Evolutionary conservation across 2,329 filamentous ascomycete genomes (phyloP).

Genomic region (Amauroascus niger): DNA sequence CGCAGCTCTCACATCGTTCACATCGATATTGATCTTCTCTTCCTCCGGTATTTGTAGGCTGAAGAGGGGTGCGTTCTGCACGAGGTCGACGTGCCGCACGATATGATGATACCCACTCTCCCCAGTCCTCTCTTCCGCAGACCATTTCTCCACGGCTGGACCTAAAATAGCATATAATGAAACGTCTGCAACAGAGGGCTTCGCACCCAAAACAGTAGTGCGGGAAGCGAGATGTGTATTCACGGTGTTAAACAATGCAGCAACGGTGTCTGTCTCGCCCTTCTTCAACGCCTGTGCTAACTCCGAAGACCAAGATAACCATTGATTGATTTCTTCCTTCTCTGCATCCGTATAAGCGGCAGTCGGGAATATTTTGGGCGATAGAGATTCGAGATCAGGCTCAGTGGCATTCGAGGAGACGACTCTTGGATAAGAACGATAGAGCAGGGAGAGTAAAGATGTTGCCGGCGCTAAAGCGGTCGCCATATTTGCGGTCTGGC

Average conservation of each 20-base stretch:
- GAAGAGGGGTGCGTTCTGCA: conserved; percentile 73
- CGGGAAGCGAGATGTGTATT: conserved; percentile 81
- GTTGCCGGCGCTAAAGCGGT: conserved; percentile 32
- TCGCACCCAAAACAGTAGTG: conserved; percentile 78
- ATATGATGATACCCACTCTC: conserved; percentile 84
- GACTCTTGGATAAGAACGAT: conserved; percentile 36
- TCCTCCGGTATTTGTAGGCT: conserved; percentile 58
- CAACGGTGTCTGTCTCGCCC: conserved; percentile 48
- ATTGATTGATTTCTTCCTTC: conserved; percentile 79
- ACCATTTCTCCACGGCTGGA: conserved; percentile 68
- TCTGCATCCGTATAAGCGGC: conserved; percentile 67
- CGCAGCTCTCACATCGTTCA: conserved; percentile 71
- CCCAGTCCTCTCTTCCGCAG: conserved; percentile 75
- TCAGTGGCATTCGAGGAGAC: conserved; percentile 35
- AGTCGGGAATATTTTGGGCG: conserved; percentile 56
- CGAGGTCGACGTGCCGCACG: conserved; percentile 84
- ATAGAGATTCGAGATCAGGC: conserved; percentile 38
- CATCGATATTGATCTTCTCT: conserved; percentile 70
- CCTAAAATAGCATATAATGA: conserved; percentile 71
- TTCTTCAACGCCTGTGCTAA: conserved; percentile 48
- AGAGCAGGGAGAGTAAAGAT: conserved; percentile 38
- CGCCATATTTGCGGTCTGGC: conserved; percentile 20
- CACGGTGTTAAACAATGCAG: conserved; percentile 63
- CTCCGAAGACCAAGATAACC: conserved; percentile 67
- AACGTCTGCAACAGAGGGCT: conserved; percentile 80